These are phyloP conservation scores for Sicyos edulis DNA, from an alignment of 306 rosid genomes.

Conservation along the genomic window DNA sequence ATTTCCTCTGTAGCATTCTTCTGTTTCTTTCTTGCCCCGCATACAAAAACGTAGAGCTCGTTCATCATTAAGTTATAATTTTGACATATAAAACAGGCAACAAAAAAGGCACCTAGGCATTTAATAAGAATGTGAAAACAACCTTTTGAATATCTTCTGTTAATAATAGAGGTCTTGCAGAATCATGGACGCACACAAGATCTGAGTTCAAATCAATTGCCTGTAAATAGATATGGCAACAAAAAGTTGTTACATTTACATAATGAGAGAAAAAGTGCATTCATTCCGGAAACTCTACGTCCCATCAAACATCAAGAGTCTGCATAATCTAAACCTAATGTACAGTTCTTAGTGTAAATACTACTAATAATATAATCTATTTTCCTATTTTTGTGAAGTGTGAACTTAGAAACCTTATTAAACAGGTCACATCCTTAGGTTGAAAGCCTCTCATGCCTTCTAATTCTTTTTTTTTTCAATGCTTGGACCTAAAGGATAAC, in stretches of 20 bases:
- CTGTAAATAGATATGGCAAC: slow-evolving; percentile 40
- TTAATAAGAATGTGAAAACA: slow-evolving; percentile 17
- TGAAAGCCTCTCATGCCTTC: background rate
- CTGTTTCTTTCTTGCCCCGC: background rate
- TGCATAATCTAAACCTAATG: background rate
- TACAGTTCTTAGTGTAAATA: background rate
- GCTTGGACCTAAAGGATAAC: background rate
- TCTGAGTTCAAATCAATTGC: slow-evolving; percentile 66
- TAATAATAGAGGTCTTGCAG: slow-evolving; percentile 80
- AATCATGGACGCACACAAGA: slow-evolving; percentile 93
- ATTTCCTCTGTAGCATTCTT: too few relatives aligned
- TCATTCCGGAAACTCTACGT: background rate
- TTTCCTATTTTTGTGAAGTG: background rate
- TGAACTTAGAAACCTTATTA: background rate
- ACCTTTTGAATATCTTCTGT: slow-evolving; percentile 67
- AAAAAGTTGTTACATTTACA: background rate
- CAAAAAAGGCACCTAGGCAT: background rate
- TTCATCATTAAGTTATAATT: background rate
- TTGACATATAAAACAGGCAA: background rate
- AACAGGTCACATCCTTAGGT: background rate
- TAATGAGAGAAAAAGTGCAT: slow-evolving; percentile 7
- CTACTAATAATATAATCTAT: background rate
- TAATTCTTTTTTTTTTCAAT: background rate
- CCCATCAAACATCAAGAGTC: slow-evolving; percentile 6
- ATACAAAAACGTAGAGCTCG: background rate